A percentile compares a stretch with the other conserved stretches of the same genome.
Conservation (phyloP, 805 yeast species). For the Pichia scutulata region DNA sequence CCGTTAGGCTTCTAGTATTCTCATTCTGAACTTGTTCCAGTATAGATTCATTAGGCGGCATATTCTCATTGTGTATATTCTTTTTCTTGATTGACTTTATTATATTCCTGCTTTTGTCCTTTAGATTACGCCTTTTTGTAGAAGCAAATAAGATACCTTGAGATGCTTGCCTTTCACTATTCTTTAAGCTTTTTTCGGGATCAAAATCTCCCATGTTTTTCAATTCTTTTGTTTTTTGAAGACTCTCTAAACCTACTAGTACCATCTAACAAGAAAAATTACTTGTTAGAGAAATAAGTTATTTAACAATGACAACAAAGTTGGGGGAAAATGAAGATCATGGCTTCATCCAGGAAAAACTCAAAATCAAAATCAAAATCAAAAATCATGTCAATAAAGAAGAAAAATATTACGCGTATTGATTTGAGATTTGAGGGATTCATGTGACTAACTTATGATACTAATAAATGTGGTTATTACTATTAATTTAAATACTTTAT, state of each 20-base stretch:
- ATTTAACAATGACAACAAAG: not conserved
- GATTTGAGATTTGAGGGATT: too few species aligned
- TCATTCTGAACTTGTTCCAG: conserved; percentile 7
- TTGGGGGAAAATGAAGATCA: not conserved
- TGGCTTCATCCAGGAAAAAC: not conserved
- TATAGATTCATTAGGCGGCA: conserved; percentile 4
- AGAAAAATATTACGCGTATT: not conserved
- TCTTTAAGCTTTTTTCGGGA: too few species aligned
- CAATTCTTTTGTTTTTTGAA: not conserved
- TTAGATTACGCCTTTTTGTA: not conserved
- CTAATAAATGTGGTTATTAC: not conserved
- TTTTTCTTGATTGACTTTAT: not conserved
- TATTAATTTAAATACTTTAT: not conserved
- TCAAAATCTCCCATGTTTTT: not conserved
- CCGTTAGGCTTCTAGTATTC: not conserved
- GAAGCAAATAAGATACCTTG: not conserved
- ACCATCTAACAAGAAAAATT: not conserved
- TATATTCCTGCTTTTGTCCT: not conserved
- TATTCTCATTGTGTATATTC: not conserved
- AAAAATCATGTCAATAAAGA: not conserved
- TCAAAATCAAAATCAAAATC: not conserved
- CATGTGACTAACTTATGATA: too few species aligned
- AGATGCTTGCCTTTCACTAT: not conserved
- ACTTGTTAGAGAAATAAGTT: not conserved
- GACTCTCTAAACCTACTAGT: not conserved